Base-by-base conservation (phyloP, 108 stramenopile species). In the Fragilariopsis cylindrus region DNA sequence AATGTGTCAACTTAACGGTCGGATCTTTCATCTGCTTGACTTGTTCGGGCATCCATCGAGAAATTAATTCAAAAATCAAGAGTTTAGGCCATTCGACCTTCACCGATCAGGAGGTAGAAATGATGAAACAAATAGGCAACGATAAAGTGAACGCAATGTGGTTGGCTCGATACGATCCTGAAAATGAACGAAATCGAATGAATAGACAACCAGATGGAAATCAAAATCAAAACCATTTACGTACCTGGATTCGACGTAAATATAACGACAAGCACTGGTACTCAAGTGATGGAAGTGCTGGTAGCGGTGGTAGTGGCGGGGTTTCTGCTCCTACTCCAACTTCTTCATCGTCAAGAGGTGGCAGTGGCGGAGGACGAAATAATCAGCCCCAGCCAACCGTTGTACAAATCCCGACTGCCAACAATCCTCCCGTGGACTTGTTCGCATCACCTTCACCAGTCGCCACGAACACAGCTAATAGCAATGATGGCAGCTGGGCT, bases 41-140 rank as follows among this genome's bases (percentile, higher is more conserved):
- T 15, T 94, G 93, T 47, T 80, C 88, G 18, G 93, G 93, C 5
- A 80, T 94, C 56, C 92, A 90, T 73, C 91, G 93, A 12, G 93
- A 92, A 71, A 81, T 89, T 71, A 89, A 85, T 63, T 79, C 85
- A 58, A 87, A 87, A 42, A 78, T 95, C 80, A 95, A 92, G 76
- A 88, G 90, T 21, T 74, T 95, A 13, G 91, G 91, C 8, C 86
- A 87, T 54, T 91, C 91, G 15, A 86, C 87, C 57, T 95, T 95
- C 74, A 88, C 93, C 0, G 50, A 77, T 15, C 88, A 90, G 52
- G 93, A 95, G 79, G 86, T 84, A 1, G 71, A 79, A 12, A 62
- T 39, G 40, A 66, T 91, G 57, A 76, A 72, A 46, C 43, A 72
- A 13, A 70, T 77, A 15, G 85, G 84, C 47, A 95, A 95, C 64